phyloP scores from a whole-genome alignment of 169 alveolate species.

The Amoebophrya sp. region DNA sequence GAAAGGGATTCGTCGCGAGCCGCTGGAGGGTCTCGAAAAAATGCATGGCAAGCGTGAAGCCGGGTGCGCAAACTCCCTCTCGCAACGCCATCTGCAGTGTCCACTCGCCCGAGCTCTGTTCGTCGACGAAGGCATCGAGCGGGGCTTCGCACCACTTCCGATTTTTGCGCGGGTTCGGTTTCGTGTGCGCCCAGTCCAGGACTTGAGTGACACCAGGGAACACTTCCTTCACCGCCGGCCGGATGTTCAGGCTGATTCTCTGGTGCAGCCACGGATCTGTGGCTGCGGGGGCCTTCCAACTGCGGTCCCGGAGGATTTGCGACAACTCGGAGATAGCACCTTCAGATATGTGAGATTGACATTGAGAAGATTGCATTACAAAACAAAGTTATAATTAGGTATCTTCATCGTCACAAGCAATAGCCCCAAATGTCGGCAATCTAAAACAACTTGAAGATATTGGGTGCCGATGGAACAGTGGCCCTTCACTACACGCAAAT shows the following conservation, averaged over 20 bases:
- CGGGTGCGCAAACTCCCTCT: background rate
- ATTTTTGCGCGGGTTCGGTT: background rate
- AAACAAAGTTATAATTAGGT: background rate
- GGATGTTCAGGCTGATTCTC: background rate
- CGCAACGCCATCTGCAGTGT: background rate
- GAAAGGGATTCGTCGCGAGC: background rate
- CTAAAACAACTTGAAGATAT: background rate
- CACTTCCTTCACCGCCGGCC: background rate
- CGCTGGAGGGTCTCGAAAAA: background rate
- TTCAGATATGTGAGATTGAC: background rate
- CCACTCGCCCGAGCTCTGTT: background rate
- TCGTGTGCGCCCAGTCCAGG: background rate
- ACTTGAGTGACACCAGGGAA: background rate
- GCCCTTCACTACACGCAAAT: too few species aligned
- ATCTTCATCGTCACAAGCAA: background rate
- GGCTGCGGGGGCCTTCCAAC: background rate
- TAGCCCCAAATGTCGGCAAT: background rate
- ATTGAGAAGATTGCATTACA: background rate
- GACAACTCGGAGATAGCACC: background rate
- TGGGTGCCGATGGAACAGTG: background rate
- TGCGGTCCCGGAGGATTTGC: background rate
- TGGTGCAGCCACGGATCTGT: background rate
- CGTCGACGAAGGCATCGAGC: background rate
- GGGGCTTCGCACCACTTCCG: background rate
- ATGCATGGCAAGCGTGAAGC: background rate